Percentiles rank a stretch among this genome's conserved stretches.
These are phyloP conservation scores for Athelia sp. DNA, from an alignment of 1,284 basidiomycete genomes.

Conservation along the genomic window DNA sequence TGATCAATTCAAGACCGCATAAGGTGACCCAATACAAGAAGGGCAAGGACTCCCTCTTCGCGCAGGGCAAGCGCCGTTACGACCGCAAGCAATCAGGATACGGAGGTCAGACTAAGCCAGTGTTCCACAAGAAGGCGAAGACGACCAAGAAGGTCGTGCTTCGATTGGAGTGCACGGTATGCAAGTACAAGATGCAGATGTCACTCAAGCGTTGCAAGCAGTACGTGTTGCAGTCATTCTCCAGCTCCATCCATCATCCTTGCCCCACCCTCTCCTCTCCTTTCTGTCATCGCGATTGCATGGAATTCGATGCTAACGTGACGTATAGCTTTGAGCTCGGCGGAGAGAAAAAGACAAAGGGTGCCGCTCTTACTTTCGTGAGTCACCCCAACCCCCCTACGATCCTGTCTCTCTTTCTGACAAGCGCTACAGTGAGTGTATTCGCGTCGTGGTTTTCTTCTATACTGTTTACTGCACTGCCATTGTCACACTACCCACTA, in stretches of 20 bases:
- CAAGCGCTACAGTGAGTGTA: constrained; percentile 16
- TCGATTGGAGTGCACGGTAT: constrained; percentile 94
- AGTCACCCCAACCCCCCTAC: constrained; percentile 29
- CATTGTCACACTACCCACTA: constrained; percentile 9
- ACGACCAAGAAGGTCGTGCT: constrained; percentile 99
- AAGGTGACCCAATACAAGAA: constrained; percentile 99
- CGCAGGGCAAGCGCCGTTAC: constrained; percentile 99
- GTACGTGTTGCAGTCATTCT: constrained; percentile 42
- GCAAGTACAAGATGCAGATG: constrained; percentile 99
- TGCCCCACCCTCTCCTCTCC: constrained; percentile 9
- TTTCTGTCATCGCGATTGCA: constrained; percentile 9
- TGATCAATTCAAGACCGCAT: constrained; percentile 60
- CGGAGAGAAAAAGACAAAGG: constrained; percentile 99
- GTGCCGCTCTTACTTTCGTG: constrained; percentile 89
- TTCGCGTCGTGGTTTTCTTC: constrained; percentile 5
- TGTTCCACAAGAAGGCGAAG: constrained; percentile 99
- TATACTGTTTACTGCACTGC: constrained; percentile 14
- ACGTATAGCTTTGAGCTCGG: constrained; percentile 88
- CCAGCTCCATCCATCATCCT: no score
- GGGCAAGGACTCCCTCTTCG: constrained; percentile 94
- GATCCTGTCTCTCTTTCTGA: constrained; percentile 7
- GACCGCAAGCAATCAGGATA: constrained; percentile 99
- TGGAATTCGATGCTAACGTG: neutral
- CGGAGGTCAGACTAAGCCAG: constrained; percentile 99
- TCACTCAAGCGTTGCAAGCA: constrained; percentile 99